phyloP scores from a whole-genome alignment of 495 filamentous ascomycete species.

The Lindgomyces ingoldianus region DNA sequence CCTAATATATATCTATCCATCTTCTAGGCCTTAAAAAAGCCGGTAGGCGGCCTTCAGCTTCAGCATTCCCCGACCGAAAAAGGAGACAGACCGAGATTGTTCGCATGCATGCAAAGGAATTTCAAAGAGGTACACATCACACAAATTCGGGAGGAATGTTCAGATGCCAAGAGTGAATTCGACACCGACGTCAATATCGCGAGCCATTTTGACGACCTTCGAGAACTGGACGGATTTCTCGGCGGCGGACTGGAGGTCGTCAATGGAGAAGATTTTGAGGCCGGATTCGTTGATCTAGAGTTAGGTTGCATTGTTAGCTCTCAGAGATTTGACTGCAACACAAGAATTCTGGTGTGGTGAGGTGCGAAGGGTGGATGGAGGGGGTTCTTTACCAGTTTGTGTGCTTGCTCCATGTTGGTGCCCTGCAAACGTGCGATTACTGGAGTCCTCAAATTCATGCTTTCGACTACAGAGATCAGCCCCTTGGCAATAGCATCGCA shows the following conservation, averaged over 20 bases:
- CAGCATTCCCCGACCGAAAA: no score
- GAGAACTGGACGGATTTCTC: slow-evolving; percentile 99
- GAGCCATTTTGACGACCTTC: slow-evolving; percentile 98
- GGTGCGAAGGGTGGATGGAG: not conserved
- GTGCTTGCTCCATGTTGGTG: slow-evolving; percentile 97
- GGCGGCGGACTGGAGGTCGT: slow-evolving; percentile 94
- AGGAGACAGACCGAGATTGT: no score
- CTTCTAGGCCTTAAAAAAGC: no score
- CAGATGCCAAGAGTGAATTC: slow-evolving; percentile 97
- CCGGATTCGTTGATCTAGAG: slow-evolving; percentile 88
- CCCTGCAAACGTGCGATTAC: slow-evolving; percentile 96
- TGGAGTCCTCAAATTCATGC: slow-evolving; percentile 91
- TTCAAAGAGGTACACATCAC: no score
- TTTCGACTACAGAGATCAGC: slow-evolving; percentile 88
- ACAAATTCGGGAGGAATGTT: not conserved
- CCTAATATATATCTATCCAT: not conserved
- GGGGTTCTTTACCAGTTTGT: slow-evolving; percentile 64
- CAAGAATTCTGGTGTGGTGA: no score
- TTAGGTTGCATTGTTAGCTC: not conserved
- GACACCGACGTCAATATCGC: slow-evolving; percentile 96
- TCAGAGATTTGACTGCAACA: no score
- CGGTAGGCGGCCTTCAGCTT: no score
- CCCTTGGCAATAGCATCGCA: slow-evolving; percentile 98
- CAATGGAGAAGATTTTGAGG: slow-evolving; percentile 98
- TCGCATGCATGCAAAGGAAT: no score